A percentile compares a stretch with the other conserved stretches of the same genome.
phyloP scores from a whole-genome alignment of 345 rosid species.

The Xanthoceras sorbifolium region DNA sequence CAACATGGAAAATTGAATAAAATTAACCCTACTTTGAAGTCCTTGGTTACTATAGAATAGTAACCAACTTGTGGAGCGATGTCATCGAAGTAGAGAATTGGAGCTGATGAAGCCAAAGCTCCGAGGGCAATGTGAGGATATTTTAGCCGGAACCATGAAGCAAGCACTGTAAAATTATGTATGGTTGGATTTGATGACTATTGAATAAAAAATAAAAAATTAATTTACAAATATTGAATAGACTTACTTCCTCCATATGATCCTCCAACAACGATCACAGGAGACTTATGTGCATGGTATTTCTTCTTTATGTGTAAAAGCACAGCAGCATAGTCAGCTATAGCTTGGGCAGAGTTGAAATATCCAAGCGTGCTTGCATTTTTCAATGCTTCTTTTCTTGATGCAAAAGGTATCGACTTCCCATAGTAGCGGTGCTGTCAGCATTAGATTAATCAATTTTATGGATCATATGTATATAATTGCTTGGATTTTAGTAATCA shows the following conservation, averaged over 20 bases:
- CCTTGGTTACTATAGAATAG: constrained; percentile 49
- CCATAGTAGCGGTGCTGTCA: constrained; percentile 61
- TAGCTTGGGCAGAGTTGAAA: constrained; percentile 44
- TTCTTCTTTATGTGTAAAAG: constrained; percentile 31
- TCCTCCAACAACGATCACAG: constrained; percentile 44
- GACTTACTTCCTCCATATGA: constrained; percentile 51
- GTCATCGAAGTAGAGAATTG: constrained; percentile 55
- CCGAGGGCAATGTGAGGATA: constrained; percentile 66
- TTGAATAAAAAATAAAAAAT: no score
- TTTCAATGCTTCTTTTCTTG: constrained; percentile 23
- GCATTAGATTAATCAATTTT: background rate
- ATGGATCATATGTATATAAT: no score
- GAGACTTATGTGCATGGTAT: constrained; percentile 28
- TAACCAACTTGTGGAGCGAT: constrained; percentile 50
- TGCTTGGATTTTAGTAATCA: no score
- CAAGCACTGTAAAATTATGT: constrained; percentile 54
- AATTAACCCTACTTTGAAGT: constrained; percentile 39
- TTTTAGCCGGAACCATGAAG: constrained; percentile 71
- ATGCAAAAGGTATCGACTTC: constrained; percentile 40
- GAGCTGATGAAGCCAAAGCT: constrained; percentile 76
- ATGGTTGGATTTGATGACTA: background rate
- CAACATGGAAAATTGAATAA: background rate
- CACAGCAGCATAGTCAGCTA: constrained; percentile 47
- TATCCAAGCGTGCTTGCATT: constrained; percentile 36
- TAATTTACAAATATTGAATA: background rate